Conservation (phyloP, 768 basidiomycete species). For the Podaxis sp. region DNA sequence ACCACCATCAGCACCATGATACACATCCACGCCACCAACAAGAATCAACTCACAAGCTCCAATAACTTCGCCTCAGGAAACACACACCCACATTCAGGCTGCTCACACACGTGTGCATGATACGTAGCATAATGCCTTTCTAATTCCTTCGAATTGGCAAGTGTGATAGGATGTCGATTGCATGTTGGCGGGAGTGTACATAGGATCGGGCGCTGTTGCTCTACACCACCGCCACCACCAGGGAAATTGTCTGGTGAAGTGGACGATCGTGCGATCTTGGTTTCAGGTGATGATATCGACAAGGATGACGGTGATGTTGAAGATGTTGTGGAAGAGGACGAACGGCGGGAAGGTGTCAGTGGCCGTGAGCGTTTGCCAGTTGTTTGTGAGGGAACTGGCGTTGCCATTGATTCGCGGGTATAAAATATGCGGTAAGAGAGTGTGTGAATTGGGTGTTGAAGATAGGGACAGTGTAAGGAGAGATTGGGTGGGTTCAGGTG, state of each 20-base stretch:
- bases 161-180: slow-evolving; percentile 59
- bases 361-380: slow-evolving; percentile 30
- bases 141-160: slow-evolving; percentile 65
- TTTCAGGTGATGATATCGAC: slow-evolving; percentile 13
- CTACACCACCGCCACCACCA: neutral
- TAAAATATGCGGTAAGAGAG: neutral
- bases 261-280: slow-evolving; percentile 24
- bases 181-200: slow-evolving; percentile 87
- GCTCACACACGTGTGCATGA: slow-evolving; percentile 81
- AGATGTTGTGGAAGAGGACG: slow-evolving; percentile 31
- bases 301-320: slow-evolving; percentile 14
- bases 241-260: slow-evolving; percentile 4
- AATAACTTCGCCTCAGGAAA: slow-evolving; percentile 82
- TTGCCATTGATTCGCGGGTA: neutral
- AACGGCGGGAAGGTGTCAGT: slow-evolving; percentile 32
- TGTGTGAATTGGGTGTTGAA: neutral
- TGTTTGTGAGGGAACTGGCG: slow-evolving; percentile 9
- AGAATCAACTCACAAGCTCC: slow-evolving; percentile 62
- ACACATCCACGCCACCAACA: slow-evolving; percentile 1
- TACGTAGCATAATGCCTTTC: slow-evolving; percentile 83
- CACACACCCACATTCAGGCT: slow-evolving; percentile 67
- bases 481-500: no score
- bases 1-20: neutral
- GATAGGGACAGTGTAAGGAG: neutral
- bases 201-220: slow-evolving; percentile 21